These are phyloP conservation scores for Boechera retrofracta DNA, from an alignment of 345 rosid genomes.

Conservation along the genomic window DNA sequence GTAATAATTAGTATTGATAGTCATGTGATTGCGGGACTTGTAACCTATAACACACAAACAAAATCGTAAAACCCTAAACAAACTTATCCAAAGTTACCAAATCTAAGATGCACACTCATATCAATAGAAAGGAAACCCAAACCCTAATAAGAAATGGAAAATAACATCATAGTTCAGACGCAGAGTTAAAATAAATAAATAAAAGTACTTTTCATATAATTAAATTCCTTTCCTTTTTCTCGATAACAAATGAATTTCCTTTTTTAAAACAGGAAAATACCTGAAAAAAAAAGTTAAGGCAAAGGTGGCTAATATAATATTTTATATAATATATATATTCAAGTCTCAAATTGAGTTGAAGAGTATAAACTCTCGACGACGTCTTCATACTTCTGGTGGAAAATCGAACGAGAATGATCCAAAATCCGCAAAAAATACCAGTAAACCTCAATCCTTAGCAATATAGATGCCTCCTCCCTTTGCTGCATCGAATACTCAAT, in stretches of 20 bases:
- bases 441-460: not conserved
- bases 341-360: not conserved
- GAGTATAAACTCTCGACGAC: not conserved
- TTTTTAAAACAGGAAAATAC: not conserved
- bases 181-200: not conserved
- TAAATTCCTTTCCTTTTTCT: not conserved
- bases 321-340: not conserved
- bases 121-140: not conserved
- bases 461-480: not conserved
- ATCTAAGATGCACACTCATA: not conserved
- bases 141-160: constrained; percentile 10
- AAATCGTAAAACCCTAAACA: no score
- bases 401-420: constrained; percentile 7
- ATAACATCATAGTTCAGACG: not conserved
- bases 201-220: not conserved
- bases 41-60: no score
- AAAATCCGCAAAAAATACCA: not conserved
- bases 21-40: no score
- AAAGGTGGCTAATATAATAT: not conserved
- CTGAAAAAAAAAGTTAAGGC: not conserved
- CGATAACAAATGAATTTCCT: not conserved
- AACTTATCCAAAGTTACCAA: no score
- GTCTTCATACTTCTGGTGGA: not conserved
- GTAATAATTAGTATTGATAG: no score
- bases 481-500: not conserved